Evolutionary conservation across 345 rosid species (phyloP), one percentile per base, ranked within the genome.

Genomic region (Lepidium africanum): DNA sequence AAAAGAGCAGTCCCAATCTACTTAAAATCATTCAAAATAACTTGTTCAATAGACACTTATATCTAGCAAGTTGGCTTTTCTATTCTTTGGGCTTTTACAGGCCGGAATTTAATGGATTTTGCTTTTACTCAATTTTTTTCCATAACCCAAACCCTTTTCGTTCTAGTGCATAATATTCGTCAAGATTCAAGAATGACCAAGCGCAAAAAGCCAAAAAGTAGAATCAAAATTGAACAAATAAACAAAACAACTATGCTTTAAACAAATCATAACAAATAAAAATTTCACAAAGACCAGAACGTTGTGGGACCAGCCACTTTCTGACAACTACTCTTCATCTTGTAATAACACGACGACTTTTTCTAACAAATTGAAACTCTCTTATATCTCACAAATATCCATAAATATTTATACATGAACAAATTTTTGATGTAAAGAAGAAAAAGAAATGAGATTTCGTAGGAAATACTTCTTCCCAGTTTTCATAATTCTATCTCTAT

Each of bases 401-500:
- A 67, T 60, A 61, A 30, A 70, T 33, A 57, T 58, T 38, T 12
- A 45, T 39, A 74, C 57, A 59, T 68, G 27, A 59, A 43, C 2
- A 6, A 3, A 14, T 4, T 33, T 1, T 37, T 46, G 2, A 21
- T 12, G 19, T 30, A 69, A 53, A 12, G 14, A 9, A 4, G 2
- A 11, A 14, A 48, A 13, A 7, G 2, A 4, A 48, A 53, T 74
- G 78, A 47, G 54, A 5, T 40, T 56, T 9, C 74, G 74, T 32
- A 65, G 70, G 33, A 74, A 74, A 27, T 62, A 5, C 15, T 86
- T 95, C 87, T 87, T 82, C 83, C 74, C 85, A 6, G 5, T 81
- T 7, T 78, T 91, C n/a, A 73, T 87, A 68, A 76, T 83, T 17
- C 79, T 95, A 57, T 89, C 99, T 1, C 78, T 84, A 13, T 87